phyloP scores from a whole-genome alignment of 2,329 filamentous ascomycete species.

The Colletotrichum caudatum region DNA sequence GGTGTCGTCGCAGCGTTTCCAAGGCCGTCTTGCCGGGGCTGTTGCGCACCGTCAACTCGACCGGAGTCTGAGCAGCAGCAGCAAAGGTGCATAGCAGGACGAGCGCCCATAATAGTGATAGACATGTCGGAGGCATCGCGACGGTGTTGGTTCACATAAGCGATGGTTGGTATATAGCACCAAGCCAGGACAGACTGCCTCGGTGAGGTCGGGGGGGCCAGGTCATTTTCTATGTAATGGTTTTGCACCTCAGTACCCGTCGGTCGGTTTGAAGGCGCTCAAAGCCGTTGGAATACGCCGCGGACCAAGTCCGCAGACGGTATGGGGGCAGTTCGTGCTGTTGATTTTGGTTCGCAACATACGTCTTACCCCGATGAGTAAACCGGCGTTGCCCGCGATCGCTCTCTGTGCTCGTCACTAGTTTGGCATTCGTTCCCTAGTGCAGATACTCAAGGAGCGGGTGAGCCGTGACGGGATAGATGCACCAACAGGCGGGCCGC shows the following conservation, averaged over 20 bases:
- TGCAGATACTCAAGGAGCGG: neutral
- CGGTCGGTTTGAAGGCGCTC: neutral
- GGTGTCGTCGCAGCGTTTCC: constrained; percentile 23
- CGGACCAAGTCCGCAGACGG: neutral
- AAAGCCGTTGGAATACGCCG: neutral
- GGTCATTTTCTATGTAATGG: neutral
- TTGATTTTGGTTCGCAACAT: neutral
- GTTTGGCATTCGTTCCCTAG: too few species aligned
- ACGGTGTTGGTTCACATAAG: neutral
- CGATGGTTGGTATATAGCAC: neutral
- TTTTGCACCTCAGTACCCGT: neutral
- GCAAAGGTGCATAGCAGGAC: neutral
- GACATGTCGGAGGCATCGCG: neutral
- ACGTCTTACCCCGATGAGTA: neutral
- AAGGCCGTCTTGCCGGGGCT: constrained; percentile 19
- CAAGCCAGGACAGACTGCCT: neutral
- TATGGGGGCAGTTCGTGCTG: neutral
- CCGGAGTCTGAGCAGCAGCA: neutral
- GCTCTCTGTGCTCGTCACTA: too few species aligned
- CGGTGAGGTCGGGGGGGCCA: neutral
- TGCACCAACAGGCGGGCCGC: neutral
- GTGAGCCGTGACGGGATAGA: neutral
- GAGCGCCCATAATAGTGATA: neutral
- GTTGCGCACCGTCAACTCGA: constrained; percentile 22
- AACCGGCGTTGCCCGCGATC: too few species aligned